Percentiles rank a stretch among this genome's conserved stretches.
Evolutionary conservation across 2,329 filamentous ascomycete species (phyloP).

Genomic region (Elsinoe australis): DNA sequence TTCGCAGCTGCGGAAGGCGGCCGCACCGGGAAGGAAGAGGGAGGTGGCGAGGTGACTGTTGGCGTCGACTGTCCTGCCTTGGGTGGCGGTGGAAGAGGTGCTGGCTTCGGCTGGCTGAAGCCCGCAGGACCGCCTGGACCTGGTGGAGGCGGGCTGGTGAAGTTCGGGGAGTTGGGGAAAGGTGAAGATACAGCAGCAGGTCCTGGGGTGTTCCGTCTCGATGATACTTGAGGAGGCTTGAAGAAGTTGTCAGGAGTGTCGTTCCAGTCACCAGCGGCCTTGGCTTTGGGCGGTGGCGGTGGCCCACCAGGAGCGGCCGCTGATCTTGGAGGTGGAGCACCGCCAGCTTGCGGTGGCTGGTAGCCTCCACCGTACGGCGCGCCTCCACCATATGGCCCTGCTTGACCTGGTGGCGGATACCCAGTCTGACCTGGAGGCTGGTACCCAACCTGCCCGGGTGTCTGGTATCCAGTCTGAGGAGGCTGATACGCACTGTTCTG

Average conservation of each 20-base stretch:
- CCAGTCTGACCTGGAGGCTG: constrained; percentile 33
- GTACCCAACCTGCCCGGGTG: constrained; percentile 26
- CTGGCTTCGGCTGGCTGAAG: constrained; percentile 54
- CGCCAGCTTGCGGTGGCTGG: constrained; percentile 35
- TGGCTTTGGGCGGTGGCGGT: constrained; percentile 60
- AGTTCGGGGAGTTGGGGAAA: constrained; percentile 57
- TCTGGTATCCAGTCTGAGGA: constrained; percentile 16
- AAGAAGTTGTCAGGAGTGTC: constrained; percentile 76
- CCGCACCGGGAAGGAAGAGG: constrained; percentile 40
- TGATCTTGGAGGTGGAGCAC: constrained; percentile 55
- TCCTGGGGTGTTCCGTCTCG: constrained; percentile 67
- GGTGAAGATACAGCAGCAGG: constrained; percentile 62
- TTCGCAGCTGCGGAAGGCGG: constrained; percentile 50
- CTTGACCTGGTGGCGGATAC: constrained; percentile 37
- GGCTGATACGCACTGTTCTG: constrained; percentile 20
- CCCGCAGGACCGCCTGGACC: constrained; percentile 42
- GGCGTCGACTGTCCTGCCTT: constrained; percentile 64
- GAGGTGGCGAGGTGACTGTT: constrained; percentile 63
- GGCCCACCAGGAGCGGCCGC: constrained; percentile 56
- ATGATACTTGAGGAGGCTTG: constrained; percentile 54
- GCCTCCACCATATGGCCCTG: constrained; percentile 15
- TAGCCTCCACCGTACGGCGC: constrained; percentile 39
- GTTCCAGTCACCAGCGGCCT: constrained; percentile 80
- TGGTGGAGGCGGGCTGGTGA: constrained; percentile 48
- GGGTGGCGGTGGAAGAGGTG: constrained; percentile 73